phyloP scores from a whole-genome alignment of 1,139 yeast species.

The Hansenula lynferdii region DNA sequence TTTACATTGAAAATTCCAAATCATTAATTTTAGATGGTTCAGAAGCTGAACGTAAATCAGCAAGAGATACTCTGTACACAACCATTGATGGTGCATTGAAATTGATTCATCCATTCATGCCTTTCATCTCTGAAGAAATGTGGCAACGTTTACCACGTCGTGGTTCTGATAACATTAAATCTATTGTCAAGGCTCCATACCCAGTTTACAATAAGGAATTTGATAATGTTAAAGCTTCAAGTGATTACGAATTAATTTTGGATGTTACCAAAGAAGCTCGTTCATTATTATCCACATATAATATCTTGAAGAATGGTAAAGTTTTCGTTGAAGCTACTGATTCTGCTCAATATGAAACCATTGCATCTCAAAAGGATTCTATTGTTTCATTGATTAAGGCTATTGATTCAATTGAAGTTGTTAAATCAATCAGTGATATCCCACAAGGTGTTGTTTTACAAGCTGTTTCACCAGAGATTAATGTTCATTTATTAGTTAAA shows the following conservation, averaged over 20 bases:
- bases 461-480: slow-evolving; percentile 74
- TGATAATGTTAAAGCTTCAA: slow-evolving; percentile 58
- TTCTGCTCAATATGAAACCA: slow-evolving; percentile 44
- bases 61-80: slow-evolving; percentile 90
- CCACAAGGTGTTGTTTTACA: slow-evolving; percentile 91
- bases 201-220: slow-evolving; percentile 63
- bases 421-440: slow-evolving; percentile 46
- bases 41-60: slow-evolving; percentile 76
- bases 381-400: slow-evolving; percentile 91
- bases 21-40: slow-evolving; percentile 89
- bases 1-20: slow-evolving; percentile 96
- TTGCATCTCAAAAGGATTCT: slow-evolving; percentile 69
- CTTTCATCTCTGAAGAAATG: slow-evolving; percentile 93
- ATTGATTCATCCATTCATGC: slow-evolving; percentile 98
- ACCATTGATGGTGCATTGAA: slow-evolving; percentile 89
- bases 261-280: slow-evolving; percentile 90
- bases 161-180: slow-evolving; percentile 56
- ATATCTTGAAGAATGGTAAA: slow-evolving; percentile 82
- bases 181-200: slow-evolving; percentile 78
- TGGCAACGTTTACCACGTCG: slow-evolving; percentile 98
- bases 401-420: slow-evolving; percentile 66
- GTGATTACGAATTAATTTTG: slow-evolving; percentile 77
- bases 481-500: slow-evolving; percentile 87
- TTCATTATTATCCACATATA: slow-evolving; percentile 86
- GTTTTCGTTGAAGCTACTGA: slow-evolving; percentile 70